Conservation (phyloP, 2,329 filamentous ascomycete species). For the Ophiostoma ips region DNA sequence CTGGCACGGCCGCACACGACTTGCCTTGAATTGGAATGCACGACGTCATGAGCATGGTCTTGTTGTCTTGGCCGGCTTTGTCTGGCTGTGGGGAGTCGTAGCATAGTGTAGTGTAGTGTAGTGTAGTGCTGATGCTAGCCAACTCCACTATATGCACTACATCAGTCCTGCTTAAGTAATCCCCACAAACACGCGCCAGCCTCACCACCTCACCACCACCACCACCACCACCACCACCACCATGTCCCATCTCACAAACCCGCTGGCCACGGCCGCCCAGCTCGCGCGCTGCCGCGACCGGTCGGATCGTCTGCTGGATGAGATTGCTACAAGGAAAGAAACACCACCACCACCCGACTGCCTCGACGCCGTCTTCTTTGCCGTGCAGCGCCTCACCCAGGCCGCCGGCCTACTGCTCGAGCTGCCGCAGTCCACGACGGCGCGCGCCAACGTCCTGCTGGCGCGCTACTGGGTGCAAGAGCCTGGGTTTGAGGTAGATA, state of each 20-base stretch:
- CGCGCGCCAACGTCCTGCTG: conserved; percentile 70
- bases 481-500: conserved; percentile 19
- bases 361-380: conserved; percentile 57
- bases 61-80: too few relatives aligned
- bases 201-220: background rate
- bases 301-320: conserved; percentile 31
- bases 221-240: background rate
- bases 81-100: too few relatives aligned
- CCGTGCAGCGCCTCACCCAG: conserved; percentile 61
- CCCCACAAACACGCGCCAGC: background rate
- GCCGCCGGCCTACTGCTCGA: conserved; percentile 68
- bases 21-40: too few relatives aligned
- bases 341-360: conserved; percentile 47
- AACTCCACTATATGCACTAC: too few relatives aligned
- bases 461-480: conserved; percentile 63
- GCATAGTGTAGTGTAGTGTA: too few relatives aligned
- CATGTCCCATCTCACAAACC: conserved; percentile 54
- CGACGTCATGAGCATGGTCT: too few relatives aligned
- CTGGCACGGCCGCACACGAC: too few relatives aligned
- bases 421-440: conserved; percentile 72
- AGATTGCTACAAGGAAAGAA: background rate
- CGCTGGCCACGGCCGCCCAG: conserved; percentile 58
- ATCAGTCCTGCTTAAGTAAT: too few relatives aligned
- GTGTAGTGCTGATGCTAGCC: too few relatives aligned
- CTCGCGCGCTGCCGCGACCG: conserved; percentile 42